A percentile compares a stretch with the other conserved stretches of the same genome.
Evolutionary conservation across 306 rosid genomes (phyloP).

Genomic region (Oemleria cerasiformis): DNA sequence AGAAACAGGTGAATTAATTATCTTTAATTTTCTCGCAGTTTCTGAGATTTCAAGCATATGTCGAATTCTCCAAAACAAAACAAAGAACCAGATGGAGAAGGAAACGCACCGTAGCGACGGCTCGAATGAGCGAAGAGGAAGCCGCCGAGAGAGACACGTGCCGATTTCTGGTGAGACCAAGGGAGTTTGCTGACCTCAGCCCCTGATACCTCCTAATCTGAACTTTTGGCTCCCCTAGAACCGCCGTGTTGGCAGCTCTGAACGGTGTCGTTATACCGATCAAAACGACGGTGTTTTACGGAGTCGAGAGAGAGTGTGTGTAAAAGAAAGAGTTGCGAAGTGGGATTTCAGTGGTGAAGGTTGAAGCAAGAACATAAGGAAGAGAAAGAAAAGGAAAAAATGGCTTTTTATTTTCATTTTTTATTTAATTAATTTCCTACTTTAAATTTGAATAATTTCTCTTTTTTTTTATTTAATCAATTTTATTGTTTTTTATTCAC

Average conservation of each 20-base stretch:
- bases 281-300: not conserved
- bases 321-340: not conserved
- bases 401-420: not conserved
- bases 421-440: no score
- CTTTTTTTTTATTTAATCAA: no score
- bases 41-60: conserved; percentile 16
- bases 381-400: no score
- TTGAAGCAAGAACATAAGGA: not conserved
- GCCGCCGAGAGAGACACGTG: conserved; percentile 28
- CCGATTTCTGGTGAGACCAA: conserved; percentile 34
- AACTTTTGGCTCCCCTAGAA: conserved; percentile 46
- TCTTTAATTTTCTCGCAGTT: not conserved
- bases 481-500: no score
- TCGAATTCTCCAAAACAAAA: not conserved
- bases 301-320: not conserved
- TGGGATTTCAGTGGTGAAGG: conserved; percentile 24
- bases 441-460: no score
- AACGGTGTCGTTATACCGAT: conserved; percentile 54
- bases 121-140: conserved; percentile 50
- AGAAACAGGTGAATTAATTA: not conserved
- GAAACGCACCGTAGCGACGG: conserved; percentile 69
- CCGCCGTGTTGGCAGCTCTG: conserved; percentile 43
- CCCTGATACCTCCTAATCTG: conserved; percentile 68
- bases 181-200: conserved; percentile 53
- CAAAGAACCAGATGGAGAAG: not conserved